These are phyloP conservation scores for Trichoderma endophyticum DNA, from an alignment of 2,329 filamentous ascomycete genomes.

Conservation along the genomic window DNA sequence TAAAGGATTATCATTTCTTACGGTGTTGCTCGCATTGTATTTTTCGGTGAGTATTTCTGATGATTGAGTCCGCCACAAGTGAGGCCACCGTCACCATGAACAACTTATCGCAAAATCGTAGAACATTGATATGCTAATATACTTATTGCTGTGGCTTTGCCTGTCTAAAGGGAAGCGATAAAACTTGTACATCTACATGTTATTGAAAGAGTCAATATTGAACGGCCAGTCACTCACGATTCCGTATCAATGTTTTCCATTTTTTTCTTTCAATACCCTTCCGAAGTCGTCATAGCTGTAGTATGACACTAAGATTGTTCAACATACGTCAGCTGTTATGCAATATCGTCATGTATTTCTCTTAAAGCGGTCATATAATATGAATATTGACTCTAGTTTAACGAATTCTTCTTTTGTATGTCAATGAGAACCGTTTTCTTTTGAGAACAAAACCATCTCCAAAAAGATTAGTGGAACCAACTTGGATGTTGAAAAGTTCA, in stretches of 20 bases:
- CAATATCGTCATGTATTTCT: not conserved
- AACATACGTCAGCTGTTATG: not conserved
- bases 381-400: not conserved
- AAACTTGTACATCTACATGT: not conserved
- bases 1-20: too few species aligned
- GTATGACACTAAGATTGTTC: not conserved
- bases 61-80: not conserved
- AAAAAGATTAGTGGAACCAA: not conserved
- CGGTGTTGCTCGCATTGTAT: not conserved
- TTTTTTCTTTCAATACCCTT: not conserved
- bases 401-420: not conserved
- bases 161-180: not conserved
- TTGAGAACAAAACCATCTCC: not conserved
- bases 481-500: not conserved
- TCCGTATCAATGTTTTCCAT: not conserved
- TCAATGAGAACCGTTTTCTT: not conserved
- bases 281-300: not conserved
- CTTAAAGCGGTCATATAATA: not conserved
- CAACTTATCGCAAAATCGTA: not conserved
- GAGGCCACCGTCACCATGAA: not conserved
- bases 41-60: too few species aligned
- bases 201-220: not conserved
- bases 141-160: not conserved
- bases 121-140: not conserved
- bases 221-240: not conserved